Percentiles rank a stretch among this genome's conserved stretches.
phyloP scores from a whole-genome alignment of 2,329 filamentous ascomycete species.

The Rutstroemia sp. region DNA sequence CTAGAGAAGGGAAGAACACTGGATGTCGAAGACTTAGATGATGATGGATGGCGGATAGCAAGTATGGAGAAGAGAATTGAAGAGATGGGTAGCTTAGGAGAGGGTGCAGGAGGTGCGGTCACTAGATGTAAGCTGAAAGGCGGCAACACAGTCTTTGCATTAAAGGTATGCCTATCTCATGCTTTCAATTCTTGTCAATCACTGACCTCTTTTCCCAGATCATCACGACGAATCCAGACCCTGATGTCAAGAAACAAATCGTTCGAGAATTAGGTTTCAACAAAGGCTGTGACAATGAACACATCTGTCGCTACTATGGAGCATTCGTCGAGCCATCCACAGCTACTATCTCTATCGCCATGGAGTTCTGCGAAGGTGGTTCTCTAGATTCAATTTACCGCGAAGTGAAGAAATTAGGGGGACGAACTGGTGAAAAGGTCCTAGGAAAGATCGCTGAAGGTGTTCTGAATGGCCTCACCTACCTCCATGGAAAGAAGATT shows the following conservation, averaged over 20 bases:
- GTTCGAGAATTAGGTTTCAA: conserved; percentile 95
- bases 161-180: conserved; percentile 61
- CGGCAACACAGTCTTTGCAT: conserved; percentile 88
- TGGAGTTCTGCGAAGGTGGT: conserved; percentile 98
- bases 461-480: conserved; percentile 86
- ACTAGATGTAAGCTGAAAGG: conserved; percentile 84
- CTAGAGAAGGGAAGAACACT: conserved; percentile 75
- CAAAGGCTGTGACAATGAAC: conserved; percentile 90
- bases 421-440: conserved; percentile 93
- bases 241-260: conserved; percentile 97
- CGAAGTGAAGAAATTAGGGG: conserved; percentile 91
- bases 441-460: conserved; percentile 95
- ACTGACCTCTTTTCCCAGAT: conserved; percentile 48
- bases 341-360: conserved; percentile 94
- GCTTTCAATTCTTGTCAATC: conserved; percentile 1
- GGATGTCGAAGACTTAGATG: conserved; percentile 91
- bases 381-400: conserved; percentile 95
- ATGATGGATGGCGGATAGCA: conserved; percentile 90
- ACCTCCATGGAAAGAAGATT: conserved; percentile 91
- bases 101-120: conserved; percentile 92
- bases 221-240: conserved; percentile 96
- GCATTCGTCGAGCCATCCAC: conserved; percentile 95
- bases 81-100: conserved; percentile 82
- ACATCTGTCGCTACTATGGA: conserved; percentile 96
- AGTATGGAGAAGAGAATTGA: conserved; percentile 82